These are phyloP conservation scores for Mycosphaerella sp. DNA, from an alignment of 2,329 filamentous ascomycete genomes.

Conservation along the genomic window DNA sequence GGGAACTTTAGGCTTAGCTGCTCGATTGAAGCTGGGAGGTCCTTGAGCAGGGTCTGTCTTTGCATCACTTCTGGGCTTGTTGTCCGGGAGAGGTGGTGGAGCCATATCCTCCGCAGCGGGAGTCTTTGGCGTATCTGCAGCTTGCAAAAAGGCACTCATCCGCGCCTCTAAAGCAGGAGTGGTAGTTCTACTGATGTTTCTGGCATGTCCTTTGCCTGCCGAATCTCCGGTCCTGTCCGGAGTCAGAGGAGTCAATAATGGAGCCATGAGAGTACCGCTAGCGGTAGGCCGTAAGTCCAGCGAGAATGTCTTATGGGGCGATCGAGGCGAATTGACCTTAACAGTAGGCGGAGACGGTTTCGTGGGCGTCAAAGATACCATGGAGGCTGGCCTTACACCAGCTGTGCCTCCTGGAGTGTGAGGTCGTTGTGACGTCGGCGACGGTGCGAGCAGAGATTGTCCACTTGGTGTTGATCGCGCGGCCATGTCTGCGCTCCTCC, in stretches of 20 bases:
- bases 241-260: slow-evolving; percentile 23
- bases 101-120: slow-evolving; percentile 2
- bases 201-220: slow-evolving; percentile 32
- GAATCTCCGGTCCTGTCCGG: slow-evolving; percentile 25
- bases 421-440: slow-evolving; percentile 17
- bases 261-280: slow-evolving; percentile 13
- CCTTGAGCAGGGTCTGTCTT: slow-evolving; percentile 31
- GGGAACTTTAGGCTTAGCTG: slow-evolving; percentile 67
- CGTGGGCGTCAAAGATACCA: slow-evolving; percentile 43
- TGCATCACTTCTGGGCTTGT: slow-evolving; percentile 3
- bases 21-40: slow-evolving; percentile 73
- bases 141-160: slow-evolving; percentile 33
- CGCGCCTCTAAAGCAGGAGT: slow-evolving; percentile 40
- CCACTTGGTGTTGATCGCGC: slow-evolving; percentile 3
- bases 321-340: slow-evolving; percentile 63
- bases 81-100: slow-evolving; percentile 1
- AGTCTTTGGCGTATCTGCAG: slow-evolving; percentile 17
- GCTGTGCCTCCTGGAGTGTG: slow-evolving; percentile 26
- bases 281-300: slow-evolving; percentile 16
- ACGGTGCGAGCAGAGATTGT: slow-evolving; percentile 3
- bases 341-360: slow-evolving; percentile 58
- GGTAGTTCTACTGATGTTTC: slow-evolving; percentile 37
- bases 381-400: slow-evolving; percentile 42
- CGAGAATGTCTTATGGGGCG: slow-evolving; percentile 44
- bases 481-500: slow-evolving; percentile 7